Conservation (phyloP, 257 asterid genomes). For the Solanum chiquidenum region DNA sequence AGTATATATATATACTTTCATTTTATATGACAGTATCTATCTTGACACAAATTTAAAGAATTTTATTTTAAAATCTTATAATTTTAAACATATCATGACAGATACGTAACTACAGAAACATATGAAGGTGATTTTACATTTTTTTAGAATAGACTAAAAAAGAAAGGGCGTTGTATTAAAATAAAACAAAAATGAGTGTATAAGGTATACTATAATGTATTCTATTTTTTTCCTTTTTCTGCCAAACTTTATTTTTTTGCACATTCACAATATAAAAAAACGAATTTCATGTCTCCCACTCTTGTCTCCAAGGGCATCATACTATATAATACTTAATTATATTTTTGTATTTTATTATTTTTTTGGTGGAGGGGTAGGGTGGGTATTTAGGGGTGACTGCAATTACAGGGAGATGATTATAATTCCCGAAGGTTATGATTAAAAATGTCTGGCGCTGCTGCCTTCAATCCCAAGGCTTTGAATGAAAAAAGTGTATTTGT, state of each 20-base stretch:
- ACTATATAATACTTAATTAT: not conserved
- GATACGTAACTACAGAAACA: too few species aligned
- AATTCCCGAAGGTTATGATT: conserved; percentile 29
- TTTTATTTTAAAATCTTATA: too few species aligned
- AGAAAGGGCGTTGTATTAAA: not conserved
- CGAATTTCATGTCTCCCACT: conserved; percentile 2
- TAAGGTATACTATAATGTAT: not conserved
- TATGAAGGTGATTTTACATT: not conserved
- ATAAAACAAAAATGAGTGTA: not conserved
- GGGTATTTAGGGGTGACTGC: conserved; percentile 11
- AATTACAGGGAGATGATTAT: conserved; percentile 33
- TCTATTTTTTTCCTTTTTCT: not conserved
- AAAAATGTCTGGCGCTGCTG: conserved; percentile 14
- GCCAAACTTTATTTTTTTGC: conserved; percentile 21
- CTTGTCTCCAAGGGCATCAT: not conserved
- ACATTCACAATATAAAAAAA: conserved; percentile 16
- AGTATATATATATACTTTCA: not conserved
- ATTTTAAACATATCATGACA: not conserved
- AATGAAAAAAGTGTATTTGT: conserved; percentile 27
- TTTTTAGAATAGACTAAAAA: not conserved
- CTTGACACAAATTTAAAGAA: not conserved
- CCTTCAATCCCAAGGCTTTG: conserved; percentile 82
- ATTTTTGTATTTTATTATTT: not conserved
- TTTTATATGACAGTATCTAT: not conserved
- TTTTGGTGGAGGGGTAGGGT: not conserved